A percentile compares a stretch with the other conserved stretches of the same genome.
These are phyloP conservation scores for Primulina huaijiensis DNA, from an alignment of 257 asterid species.

Conservation along the genomic window DNA sequence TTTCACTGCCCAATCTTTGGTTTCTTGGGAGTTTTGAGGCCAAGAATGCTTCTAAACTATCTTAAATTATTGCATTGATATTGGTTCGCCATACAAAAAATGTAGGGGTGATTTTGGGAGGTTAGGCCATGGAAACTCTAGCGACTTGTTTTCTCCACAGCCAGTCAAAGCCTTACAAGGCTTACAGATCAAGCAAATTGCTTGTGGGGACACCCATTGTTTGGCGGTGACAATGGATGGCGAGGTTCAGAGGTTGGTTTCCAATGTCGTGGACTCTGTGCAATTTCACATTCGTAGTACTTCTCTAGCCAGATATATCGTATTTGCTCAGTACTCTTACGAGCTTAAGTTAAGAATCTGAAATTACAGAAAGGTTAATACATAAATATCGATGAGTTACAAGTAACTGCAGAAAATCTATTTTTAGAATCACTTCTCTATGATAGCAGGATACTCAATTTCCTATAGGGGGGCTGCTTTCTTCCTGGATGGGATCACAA, in stretches of 20 bases:
- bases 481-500: not conserved
- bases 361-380: not conserved
- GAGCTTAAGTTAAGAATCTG: not conserved
- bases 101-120: slow-evolving; percentile 99
- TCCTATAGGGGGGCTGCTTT: not conserved
- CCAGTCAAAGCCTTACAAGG: slow-evolving; percentile 88
- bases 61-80: not conserved
- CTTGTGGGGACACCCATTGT: slow-evolving; percentile 99
- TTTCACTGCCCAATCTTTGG: not conserved
- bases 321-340: not conserved
- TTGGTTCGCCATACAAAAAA: slow-evolving; percentile 2
- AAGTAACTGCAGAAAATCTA: not conserved
- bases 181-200: slow-evolving; percentile 79
- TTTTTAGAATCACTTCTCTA: not conserved
- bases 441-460: not conserved
- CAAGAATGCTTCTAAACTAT: not conserved
- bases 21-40: not conserved
- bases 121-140: slow-evolving; percentile 96
- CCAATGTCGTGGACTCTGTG: not conserved
- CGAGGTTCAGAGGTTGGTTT: slow-evolving; percentile 80
- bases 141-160: slow-evolving; percentile 91
- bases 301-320: not conserved
- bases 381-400: not conserved
- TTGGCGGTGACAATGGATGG: slow-evolving; percentile 98
- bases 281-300: not conserved